Evolutionary conservation across 768 basidiomycete genomes (phyloP).

Genomic region (Boletus coccyginus): DNA sequence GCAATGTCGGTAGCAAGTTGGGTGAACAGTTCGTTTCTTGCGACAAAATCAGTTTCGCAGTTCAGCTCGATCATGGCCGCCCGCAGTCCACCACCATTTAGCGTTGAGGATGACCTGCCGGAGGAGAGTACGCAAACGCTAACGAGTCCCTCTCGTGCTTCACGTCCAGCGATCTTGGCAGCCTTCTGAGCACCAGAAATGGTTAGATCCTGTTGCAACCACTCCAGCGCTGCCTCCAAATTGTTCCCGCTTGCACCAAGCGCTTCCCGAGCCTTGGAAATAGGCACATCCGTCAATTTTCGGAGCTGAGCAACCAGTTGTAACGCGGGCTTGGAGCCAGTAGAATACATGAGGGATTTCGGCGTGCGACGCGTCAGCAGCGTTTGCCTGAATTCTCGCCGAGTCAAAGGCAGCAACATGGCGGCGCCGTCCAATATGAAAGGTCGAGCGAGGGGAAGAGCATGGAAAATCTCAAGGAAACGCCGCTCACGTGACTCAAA

Average conservation of each 20-base stretch:
- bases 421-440: background rate
- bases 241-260: constrained; percentile 73
- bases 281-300: constrained; percentile 75
- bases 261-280: constrained; percentile 87
- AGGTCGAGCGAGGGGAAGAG: background rate
- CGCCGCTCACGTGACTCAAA: constrained; percentile 22
- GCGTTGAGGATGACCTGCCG: constrained; percentile 43
- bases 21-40: constrained; percentile 77
- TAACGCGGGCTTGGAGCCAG: constrained; percentile 57
- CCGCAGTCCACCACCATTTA: constrained; percentile 49
- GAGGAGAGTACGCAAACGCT: constrained; percentile 71
- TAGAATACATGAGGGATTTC: constrained; percentile 45
- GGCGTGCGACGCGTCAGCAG: background rate
- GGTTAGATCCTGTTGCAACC: constrained; percentile 75
- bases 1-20: constrained; percentile 76
- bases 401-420: constrained; percentile 17
- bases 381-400: constrained; percentile 1
- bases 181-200: constrained; percentile 75
- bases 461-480: background rate
- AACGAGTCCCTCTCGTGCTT: constrained; percentile 76
- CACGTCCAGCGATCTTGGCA: constrained; percentile 76
- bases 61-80: constrained; percentile 90
- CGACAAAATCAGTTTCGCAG: constrained; percentile 98
- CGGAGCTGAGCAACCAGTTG: constrained; percentile 85
- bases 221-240: constrained; percentile 68